Percentiles rank a stretch among this genome's conserved stretches.
phyloP scores from a whole-genome alignment of 2,329 filamentous ascomycete genomes.

The Botrytis galanthina region DNA sequence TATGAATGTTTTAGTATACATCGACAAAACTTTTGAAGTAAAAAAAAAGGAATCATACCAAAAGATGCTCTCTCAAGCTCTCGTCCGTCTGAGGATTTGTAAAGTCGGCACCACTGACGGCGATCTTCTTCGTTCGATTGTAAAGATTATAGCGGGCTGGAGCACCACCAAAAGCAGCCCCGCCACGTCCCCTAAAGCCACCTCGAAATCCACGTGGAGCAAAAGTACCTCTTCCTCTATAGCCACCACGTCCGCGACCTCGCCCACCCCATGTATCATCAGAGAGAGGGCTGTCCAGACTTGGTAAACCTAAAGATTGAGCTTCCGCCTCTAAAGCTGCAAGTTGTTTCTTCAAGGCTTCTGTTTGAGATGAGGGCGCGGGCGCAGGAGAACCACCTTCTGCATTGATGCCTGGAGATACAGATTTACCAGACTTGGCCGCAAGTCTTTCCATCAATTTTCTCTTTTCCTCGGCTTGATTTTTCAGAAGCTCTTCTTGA shows the following conservation, averaged over 20 bases:
- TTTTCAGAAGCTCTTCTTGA: conserved; percentile 58
- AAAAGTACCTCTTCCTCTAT: conserved; percentile 38
- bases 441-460: conserved; percentile 61
- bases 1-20: conserved; percentile 36
- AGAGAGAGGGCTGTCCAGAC: conserved; percentile 53
- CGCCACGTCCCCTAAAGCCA: conserved; percentile 48
- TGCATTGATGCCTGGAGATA: conserved; percentile 21
- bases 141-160: conserved; percentile 63
- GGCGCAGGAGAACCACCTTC: conserved; percentile 26
- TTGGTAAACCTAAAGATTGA: conserved; percentile 55
- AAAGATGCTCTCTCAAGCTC: conserved; percentile 66
- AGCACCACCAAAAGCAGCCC: conserved; percentile 35
- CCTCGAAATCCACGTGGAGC: conserved; percentile 43
- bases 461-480: conserved; percentile 63
- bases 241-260: conserved; percentile 42
- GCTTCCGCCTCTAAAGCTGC: conserved; percentile 73
- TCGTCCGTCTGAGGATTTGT: conserved; percentile 64
- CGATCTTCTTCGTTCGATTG: conserved; percentile 69
- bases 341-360: conserved; percentile 67
- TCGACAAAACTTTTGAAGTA: conserved; percentile 7
- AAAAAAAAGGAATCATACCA: conserved; percentile 49
- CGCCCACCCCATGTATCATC: conserved; percentile 45
- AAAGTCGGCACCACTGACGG: conserved; percentile 62
- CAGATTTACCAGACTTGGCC: conserved; percentile 46
- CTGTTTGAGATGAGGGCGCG: conserved; percentile 48